Evolutionary conservation across 2,329 filamentous ascomycete genomes (phyloP).

Genomic region (Penicillium sp.): DNA sequence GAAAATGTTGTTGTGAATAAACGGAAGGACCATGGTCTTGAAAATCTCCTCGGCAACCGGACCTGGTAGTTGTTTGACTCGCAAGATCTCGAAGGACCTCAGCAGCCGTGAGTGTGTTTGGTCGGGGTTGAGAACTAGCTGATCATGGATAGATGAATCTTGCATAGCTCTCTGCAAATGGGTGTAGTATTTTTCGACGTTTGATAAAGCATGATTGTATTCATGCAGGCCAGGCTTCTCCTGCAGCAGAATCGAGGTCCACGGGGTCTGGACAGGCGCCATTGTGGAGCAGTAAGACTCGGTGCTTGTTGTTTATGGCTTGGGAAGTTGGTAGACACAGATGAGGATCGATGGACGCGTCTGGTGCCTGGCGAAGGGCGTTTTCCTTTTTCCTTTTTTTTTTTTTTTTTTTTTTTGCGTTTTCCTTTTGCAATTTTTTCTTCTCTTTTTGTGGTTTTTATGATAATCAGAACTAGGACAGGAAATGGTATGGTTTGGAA

Average conservation of each 20-base stretch:
- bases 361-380: neutral
- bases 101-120: slow-evolving; percentile 9
- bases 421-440: no score
- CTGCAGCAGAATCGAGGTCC: slow-evolving; percentile 1
- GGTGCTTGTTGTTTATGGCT: neutral
- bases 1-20: slow-evolving; percentile 5
- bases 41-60: slow-evolving; percentile 6
- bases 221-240: slow-evolving; percentile 7
- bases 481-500: neutral
- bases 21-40: slow-evolving; percentile 4
- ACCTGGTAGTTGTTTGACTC: neutral
- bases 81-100: slow-evolving; percentile 6
- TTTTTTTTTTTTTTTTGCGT: no score
- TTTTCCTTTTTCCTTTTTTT: no score
- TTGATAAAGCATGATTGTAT: slow-evolving; percentile 6
- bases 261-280: slow-evolving; percentile 1
- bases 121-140: slow-evolving; percentile 3
- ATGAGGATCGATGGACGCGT: neutral
- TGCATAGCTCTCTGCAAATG: slow-evolving; percentile 4
- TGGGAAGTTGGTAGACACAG: neutral
- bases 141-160: slow-evolving; percentile 3
- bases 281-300: neutral
- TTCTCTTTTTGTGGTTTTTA: neutral
- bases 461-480: neutral
- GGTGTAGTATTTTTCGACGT: slow-evolving; percentile 7